Evolutionary conservation across 2,329 filamentous ascomycete genomes (phyloP).

Genomic region (Botrytis galanthina): DNA sequence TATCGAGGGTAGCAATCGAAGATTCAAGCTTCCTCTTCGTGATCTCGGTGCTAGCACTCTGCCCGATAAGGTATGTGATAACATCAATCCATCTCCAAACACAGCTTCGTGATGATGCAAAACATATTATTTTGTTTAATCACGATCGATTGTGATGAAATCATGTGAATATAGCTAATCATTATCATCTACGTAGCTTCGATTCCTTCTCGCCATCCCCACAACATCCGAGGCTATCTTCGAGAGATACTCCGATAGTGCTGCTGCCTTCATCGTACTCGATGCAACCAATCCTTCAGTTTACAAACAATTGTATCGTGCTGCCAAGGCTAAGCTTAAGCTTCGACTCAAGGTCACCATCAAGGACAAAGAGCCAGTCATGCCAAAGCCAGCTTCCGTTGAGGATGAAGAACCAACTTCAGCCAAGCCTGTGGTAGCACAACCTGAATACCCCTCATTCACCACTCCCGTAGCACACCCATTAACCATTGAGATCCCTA

Average conservation of each 20-base stretch:
- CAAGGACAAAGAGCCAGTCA: constrained; percentile 38
- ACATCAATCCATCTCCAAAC: constrained; percentile 21
- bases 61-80: constrained; percentile 72
- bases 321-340: constrained; percentile 97
- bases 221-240: constrained; percentile 63
- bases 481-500: neutral
- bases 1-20: constrained; percentile 71
- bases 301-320: constrained; percentile 95
- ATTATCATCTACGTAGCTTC: constrained; percentile 55
- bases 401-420: constrained; percentile 47
- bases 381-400: constrained; percentile 44
- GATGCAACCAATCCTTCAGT: constrained; percentile 74
- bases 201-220: constrained; percentile 63
- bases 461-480: neutral
- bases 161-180: constrained; percentile 30
- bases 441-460: neutral
- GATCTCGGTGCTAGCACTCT: constrained; percentile 75
- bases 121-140: neutral
- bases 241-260: constrained; percentile 95
- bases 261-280: constrained; percentile 74
- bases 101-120: constrained; percentile 26
- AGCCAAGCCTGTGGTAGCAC: constrained; percentile 28
- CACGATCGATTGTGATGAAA: neutral
- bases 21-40: constrained; percentile 85
- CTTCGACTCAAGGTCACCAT: constrained; percentile 77